These are phyloP conservation scores for Amesomyces nigricolor DNA, from an alignment of 2,329 filamentous ascomycete genomes.

Conservation along the genomic window DNA sequence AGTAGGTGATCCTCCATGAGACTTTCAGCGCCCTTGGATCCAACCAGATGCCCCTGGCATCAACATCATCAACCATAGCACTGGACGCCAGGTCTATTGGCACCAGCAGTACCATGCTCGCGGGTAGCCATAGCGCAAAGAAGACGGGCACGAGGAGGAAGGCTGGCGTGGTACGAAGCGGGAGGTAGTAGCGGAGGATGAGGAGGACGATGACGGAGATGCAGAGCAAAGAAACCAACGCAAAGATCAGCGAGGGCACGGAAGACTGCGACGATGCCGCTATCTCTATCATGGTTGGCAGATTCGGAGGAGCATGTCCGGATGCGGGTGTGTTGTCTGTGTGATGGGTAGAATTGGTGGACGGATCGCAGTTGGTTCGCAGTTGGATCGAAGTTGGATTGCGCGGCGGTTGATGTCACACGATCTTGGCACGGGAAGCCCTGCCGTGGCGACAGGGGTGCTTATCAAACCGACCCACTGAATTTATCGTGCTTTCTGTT, in stretches of 20 bases:
- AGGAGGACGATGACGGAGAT: constrained; percentile 75
- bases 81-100: constrained; percentile 93
- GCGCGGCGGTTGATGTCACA: constrained; percentile 17
- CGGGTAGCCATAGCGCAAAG: constrained; percentile 88
- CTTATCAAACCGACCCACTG: not conserved
- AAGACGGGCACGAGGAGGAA: constrained; percentile 91
- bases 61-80: constrained; percentile 64
- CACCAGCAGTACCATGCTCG: constrained; percentile 84
- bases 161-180: constrained; percentile 80
- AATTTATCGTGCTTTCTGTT: too few species aligned
- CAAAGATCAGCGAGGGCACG: constrained; percentile 74
- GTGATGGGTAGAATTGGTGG: not conserved
- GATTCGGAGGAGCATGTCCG: constrained; percentile 16
- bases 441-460: not conserved
- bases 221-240: constrained; percentile 62
- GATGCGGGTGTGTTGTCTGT: not conserved
- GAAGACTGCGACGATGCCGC: constrained; percentile 42
- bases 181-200: constrained; percentile 83
- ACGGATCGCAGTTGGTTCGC: too few species aligned
- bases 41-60: constrained; percentile 79
- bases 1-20: constrained; percentile 92
- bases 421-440: not conserved
- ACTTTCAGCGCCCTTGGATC: constrained; percentile 72
- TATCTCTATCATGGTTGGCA: constrained; percentile 21
- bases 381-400: not conserved